Evolutionary conservation across 495 filamentous ascomycete species (phyloP).

Genomic region (Neurospora pannonica): DNA sequence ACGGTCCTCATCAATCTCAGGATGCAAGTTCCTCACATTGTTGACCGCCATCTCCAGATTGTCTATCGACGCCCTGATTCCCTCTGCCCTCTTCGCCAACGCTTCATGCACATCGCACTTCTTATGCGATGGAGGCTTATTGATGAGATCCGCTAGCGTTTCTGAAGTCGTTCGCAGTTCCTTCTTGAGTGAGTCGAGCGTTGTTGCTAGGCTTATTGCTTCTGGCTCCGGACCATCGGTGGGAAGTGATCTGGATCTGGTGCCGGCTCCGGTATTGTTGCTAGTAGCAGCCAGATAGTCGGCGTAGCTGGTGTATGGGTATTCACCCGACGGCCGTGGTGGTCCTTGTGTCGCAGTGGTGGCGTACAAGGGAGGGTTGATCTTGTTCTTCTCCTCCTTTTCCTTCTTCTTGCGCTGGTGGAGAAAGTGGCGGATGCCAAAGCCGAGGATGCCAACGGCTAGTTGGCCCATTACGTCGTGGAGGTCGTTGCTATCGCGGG

Average conservation of each 20-base stretch:
- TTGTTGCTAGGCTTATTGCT: slow-evolving; percentile 4
- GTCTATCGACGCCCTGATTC: slow-evolving; percentile 9
- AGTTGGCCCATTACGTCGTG: slow-evolving; percentile 18
- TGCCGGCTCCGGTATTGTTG: neutral
- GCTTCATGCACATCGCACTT: slow-evolving; percentile 12
- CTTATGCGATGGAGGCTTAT: slow-evolving; percentile 3
- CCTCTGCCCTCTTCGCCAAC: slow-evolving; percentile 12
- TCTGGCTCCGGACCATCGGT: neutral
- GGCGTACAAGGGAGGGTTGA: neutral
- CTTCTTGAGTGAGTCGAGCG: slow-evolving; percentile 11
- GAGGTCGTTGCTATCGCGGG: slow-evolving; percentile 10
- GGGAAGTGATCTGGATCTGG: neutral
- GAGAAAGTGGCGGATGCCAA: slow-evolving; percentile 14
- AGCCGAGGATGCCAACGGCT: slow-evolving; percentile 15
- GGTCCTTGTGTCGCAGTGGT: neutral
- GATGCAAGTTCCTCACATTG: slow-evolving; percentile 22
- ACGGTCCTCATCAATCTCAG: neutral
- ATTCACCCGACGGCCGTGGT: neutral
- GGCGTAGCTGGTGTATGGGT: neutral
- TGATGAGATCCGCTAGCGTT: slow-evolving; percentile 7
- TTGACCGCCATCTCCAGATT: slow-evolving; percentile 12
- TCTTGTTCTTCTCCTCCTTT: neutral
- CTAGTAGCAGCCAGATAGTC: neutral
- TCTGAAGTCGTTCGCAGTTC: slow-evolving; percentile 14
- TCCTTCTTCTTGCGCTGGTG: slow-evolving; percentile 4